Percentiles rank a stretch among this genome's conserved stretches.
Conservation (phyloP, 768 basidiomycete genomes). For the Pisolithus orientalis region DNA sequence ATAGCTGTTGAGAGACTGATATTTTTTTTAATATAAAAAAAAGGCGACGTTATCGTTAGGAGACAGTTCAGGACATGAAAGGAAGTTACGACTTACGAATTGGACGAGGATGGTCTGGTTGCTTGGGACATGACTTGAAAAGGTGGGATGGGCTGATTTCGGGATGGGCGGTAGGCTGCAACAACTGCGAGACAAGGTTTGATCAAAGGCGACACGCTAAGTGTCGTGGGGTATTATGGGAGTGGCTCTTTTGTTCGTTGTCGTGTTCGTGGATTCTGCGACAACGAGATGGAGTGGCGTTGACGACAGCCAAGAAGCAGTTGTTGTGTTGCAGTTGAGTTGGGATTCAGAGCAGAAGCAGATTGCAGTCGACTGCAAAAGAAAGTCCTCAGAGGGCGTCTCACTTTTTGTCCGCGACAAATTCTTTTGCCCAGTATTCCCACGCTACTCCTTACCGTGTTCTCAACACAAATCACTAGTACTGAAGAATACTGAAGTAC, state of each 20-base stretch:
- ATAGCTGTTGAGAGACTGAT: slow-evolving; percentile 19
- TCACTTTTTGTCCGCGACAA: slow-evolving; percentile 2
- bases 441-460: not conserved
- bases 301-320: slow-evolving; percentile 6
- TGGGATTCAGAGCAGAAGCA: slow-evolving; percentile 10
- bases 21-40: not conserved
- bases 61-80: slow-evolving; percentile 2
- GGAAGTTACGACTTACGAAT: slow-evolving; percentile 15
- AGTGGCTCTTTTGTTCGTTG: slow-evolving; percentile 4
- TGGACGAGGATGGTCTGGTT: slow-evolving; percentile 27
- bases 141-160: slow-evolving; percentile 4
- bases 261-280: slow-evolving; percentile 8
- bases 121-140: slow-evolving; percentile 25
- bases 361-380: slow-evolving; percentile 26
- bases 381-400: slow-evolving; percentile 3
- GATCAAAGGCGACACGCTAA: slow-evolving; percentile 19
- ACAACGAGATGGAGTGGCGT: slow-evolving; percentile 9
- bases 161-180: slow-evolving; percentile 7
- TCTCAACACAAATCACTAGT: not conserved
- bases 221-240: slow-evolving; percentile 10
- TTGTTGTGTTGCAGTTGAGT: slow-evolving; percentile 5
- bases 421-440: not conserved
- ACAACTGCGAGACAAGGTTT: slow-evolving; percentile 4
- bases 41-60: not conserved
- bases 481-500: too few relatives aligned